A percentile compares a stretch with the other conserved stretches of the same genome.
Conservation (phyloP, 352 stramenopile species). For the Globisporangium acanthophoron region DNA sequence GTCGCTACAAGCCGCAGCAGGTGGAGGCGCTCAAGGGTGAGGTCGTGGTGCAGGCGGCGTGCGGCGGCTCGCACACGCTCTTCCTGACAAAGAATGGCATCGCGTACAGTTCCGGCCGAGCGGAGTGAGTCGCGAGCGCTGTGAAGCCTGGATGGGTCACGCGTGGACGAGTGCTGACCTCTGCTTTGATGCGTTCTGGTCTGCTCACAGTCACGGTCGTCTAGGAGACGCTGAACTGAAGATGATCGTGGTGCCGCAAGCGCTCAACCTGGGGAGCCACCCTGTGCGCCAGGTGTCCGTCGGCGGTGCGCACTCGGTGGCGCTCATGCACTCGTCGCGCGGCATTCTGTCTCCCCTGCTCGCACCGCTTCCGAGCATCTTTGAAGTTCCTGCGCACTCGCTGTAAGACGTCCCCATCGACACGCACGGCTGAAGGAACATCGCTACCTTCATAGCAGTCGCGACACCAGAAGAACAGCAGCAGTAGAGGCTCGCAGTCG, state of each 20-base stretch:
- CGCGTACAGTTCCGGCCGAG: slow-evolving; percentile 74
- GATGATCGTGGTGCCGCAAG: slow-evolving; percentile 38
- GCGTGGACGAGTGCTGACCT: neutral
- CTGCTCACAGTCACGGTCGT: slow-evolving; percentile 32
- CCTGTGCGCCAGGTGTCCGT: slow-evolving; percentile 66
- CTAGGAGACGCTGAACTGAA: slow-evolving; percentile 59
- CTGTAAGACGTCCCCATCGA: neutral
- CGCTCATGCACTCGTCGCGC: slow-evolving; percentile 60
- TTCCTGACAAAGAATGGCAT: slow-evolving; percentile 84
- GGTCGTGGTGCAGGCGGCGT: slow-evolving; percentile 64
- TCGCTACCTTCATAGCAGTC: neutral
- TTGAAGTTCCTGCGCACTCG: slow-evolving; percentile 17
- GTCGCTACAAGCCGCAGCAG: slow-evolving; percentile 55
- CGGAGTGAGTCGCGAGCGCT: slow-evolving; percentile 54
- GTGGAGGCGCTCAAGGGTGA: slow-evolving; percentile 62
- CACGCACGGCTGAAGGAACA: neutral
- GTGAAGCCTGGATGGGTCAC: neutral
- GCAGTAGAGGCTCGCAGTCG: no score
- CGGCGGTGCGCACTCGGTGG: slow-evolving; percentile 67
- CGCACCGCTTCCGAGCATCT: slow-evolving; percentile 25
- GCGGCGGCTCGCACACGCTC: slow-evolving; percentile 80
- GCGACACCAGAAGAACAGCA: neutral
- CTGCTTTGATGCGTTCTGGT: neutral
- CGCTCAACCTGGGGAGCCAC: slow-evolving; percentile 45
- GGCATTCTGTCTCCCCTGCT: slow-evolving; percentile 59